Conservation (phyloP, 2,329 filamentous ascomycete species). For the Aphanoascus verrucosus region DNA sequence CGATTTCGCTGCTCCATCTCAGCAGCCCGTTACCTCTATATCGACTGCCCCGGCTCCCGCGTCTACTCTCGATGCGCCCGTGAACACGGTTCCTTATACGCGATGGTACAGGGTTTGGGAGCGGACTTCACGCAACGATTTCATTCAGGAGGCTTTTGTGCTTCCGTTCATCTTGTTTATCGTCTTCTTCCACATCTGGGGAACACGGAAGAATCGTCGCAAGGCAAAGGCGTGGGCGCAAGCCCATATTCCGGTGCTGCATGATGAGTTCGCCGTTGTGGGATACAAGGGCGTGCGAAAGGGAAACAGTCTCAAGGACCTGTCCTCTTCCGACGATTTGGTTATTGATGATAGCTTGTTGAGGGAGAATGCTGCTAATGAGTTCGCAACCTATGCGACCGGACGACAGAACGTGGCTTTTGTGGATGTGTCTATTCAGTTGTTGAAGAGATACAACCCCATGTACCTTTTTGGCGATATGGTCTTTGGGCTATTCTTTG, state of each 20-base stretch:
- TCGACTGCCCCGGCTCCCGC: conserved; percentile 31
- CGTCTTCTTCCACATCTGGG: conserved; percentile 68
- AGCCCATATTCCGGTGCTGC: conserved; percentile 60
- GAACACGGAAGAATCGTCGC: conserved; percentile 64
- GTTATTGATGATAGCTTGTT: conserved; percentile 41
- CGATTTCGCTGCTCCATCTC: conserved; percentile 13
- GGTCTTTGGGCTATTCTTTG: conserved; percentile 64
- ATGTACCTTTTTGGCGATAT: conserved; percentile 55
- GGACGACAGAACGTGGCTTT: conserved; percentile 90
- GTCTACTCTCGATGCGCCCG: conserved; percentile 36
- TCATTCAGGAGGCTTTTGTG: conserved; percentile 76
- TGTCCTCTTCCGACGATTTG: conserved; percentile 7
- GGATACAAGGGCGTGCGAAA: conserved; percentile 57
- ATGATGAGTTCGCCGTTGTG: conserved; percentile 74
- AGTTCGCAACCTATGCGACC: conserved; percentile 78
- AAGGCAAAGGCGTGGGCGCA: conserved; percentile 73
- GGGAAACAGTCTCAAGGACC: conserved; percentile 35
- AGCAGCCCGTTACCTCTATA: conserved; percentile 19
- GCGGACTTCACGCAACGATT: conserved; percentile 72
- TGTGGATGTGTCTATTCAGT: conserved; percentile 68
- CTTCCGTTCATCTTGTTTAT: conserved; percentile 63
- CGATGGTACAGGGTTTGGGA: conserved; percentile 98
- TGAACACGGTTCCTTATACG: conserved; percentile 58
- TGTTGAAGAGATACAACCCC: conserved; percentile 83
- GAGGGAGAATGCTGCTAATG: conserved; percentile 77